Base-by-base conservation (phyloP, 176 grass and related monocot species). In the Saccharum spontaneum region DNA sequence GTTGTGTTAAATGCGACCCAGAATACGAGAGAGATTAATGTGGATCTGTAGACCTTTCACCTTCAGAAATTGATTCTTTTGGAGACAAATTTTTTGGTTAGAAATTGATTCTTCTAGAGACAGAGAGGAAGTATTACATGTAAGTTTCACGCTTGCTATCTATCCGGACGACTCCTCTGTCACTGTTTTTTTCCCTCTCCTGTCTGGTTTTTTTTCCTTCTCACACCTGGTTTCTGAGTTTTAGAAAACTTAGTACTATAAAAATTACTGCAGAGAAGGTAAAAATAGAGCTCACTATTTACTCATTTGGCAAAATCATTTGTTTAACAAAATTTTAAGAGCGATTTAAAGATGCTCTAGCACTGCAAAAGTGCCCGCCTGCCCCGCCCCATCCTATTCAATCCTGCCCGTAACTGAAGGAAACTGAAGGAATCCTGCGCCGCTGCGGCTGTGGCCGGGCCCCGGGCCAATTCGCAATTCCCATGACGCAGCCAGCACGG, bases 311-410 rank as follows among this genome's bases (percentile, higher is more conserved):
- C 50, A 55, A 55, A 54, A 55, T 2, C 6, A 20, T 55, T 8
- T 55, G 50, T 20, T 20, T 55, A 20, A 20, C 50, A 18, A 18
- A 49, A 15, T 16, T 16, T 49, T 49, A 49, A 48, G 12, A 15
- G 3, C 3, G 3, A n/a, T 48, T 16, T 50, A 54, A 54, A 55
- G 52, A 57, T 57, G 54, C 54, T 57, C 54, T 57, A 57, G 65
- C 72, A 20, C 77, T 72, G 77, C 57, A 81, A 67, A 75, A 67
- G 78, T 31, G 77, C 39, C 65, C 37, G 22, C 1, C 33, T 13
- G 17, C 1, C 16, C 48, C 3, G 8, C 48, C 16, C 50, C 76
- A 23, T 44, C 52, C 57, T 78, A 61, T 78, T 43, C 50, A 18
- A 16, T 55, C 50, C 16, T 54, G 52, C 52, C 52, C 54, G 9